Conservation (phyloP, 257 asterid species). For the Scutellaria minor region DNA sequence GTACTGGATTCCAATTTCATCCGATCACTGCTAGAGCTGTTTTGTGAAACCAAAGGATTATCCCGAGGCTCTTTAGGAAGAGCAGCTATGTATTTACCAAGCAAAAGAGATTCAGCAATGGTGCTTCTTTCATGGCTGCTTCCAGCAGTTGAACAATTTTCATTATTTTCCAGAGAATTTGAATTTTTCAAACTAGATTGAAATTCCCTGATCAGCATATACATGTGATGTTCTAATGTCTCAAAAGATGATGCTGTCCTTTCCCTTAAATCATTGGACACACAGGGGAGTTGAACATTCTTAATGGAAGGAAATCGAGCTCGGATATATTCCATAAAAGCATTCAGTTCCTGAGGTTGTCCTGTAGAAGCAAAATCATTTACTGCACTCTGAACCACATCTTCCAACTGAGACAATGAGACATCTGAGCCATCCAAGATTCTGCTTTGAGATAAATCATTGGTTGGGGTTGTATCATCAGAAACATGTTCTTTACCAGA, state of each 20-base stretch:
- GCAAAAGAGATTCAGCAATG: constrained; percentile 59
- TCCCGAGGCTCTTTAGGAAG: constrained; percentile 64
- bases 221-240: constrained; percentile 67
- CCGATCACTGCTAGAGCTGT: constrained; percentile 43
- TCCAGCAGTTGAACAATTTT: constrained; percentile 43
- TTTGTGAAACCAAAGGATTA: constrained; percentile 67
- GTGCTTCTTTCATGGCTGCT: constrained; percentile 42
- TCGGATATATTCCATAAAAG: constrained; percentile 62
- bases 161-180: constrained; percentile 36
- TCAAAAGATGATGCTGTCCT: constrained; percentile 50
- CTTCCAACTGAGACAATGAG: constrained; percentile 56
- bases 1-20: constrained; percentile 45
- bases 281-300: constrained; percentile 54
- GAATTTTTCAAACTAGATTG: constrained; percentile 37
- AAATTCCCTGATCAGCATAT: constrained; percentile 54
- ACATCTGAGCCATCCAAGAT: constrained; percentile 42
- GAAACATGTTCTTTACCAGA: constrained; percentile 61
- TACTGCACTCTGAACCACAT: constrained; percentile 66
- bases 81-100: constrained; percentile 80
- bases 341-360: constrained; percentile 64
- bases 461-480: constrained; percentile 35
- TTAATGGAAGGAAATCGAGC: constrained; percentile 65
- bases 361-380: constrained; percentile 69
- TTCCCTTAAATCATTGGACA: constrained; percentile 41
- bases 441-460: constrained; percentile 44